Base-by-base conservation (phyloP, 129 eudicot genomes). In the Centella asiatica region DNA sequence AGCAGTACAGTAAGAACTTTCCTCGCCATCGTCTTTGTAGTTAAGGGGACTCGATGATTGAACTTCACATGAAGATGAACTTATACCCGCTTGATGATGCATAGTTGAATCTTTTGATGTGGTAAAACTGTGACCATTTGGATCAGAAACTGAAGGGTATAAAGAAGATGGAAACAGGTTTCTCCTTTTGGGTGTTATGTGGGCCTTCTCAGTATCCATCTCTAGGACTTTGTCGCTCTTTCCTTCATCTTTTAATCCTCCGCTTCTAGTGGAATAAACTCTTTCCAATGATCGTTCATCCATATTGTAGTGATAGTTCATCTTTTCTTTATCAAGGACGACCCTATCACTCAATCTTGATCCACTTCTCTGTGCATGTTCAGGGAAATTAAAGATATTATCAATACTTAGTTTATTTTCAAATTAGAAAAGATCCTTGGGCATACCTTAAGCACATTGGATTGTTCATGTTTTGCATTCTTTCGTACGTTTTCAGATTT, bases 41-140 rank as follows among this genome's bases (percentile, higher is more conserved):
- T 75, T 62, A 19, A 76, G 76, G 42, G 78, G 73, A 12, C 74
- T 57, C 12, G 61, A 42, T 28, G 89, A 82, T 53, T 75, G 90
- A 20, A 71, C 84, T 82, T 92, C 99, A 20, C 62, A 74, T 0
- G 90, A 92, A 25, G 81, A 81, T 50, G 82, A 81, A 65, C 93
- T 85, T 1, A 52, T 67, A 44, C 62, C 74, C 1, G 80, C 37
- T 52, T 73, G 89, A 12, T 76, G 81, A 55, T 75, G 34, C n/a
- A n/a, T n/a, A 4, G 83, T 80, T 11, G 95, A 85, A 67, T 82
- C 94, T 60, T 80, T 74, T 32, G 88, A 84, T 28, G 84, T 84
- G 48, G 87, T 81, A 45, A 72, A 68, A 79, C 92, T 80, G 39
- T 74, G 89, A 62, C 85, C 70, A 18, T 72, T 37, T n/a, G 66